Conservation (phyloP, 257 asterid species). For the Solanum ahanhuiri region DNA sequence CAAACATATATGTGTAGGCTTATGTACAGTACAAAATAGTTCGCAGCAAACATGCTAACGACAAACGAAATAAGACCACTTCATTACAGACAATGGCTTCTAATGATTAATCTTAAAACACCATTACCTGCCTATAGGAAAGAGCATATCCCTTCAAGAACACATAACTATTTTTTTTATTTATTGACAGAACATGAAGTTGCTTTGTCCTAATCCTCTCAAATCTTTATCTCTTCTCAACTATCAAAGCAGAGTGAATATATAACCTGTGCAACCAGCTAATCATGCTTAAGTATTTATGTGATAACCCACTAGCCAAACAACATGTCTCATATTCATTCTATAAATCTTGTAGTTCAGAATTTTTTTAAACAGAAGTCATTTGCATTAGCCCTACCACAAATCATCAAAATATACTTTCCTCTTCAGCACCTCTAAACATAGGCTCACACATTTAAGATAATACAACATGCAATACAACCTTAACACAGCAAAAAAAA, state of each 20-base stretch:
- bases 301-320: not conserved
- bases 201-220: not conserved
- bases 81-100: not conserved
- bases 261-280: not conserved
- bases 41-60: not conserved
- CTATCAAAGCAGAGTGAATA: not conserved
- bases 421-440: not conserved
- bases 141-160: not conserved
- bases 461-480: not conserved
- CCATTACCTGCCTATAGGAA: not conserved
- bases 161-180: not conserved
- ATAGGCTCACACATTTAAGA: not conserved
- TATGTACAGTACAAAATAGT: not conserved
- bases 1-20: not conserved
- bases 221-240: not conserved
- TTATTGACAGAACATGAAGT: not conserved
- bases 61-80: not conserved
- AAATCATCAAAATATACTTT: not conserved
- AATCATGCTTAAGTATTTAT: not conserved
- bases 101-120: not conserved
- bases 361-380: not conserved
- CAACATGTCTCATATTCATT: not conserved
- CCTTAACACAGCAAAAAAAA: not conserved
- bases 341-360: not conserved
- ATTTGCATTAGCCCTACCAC: not conserved